Evolutionary conservation across 2,329 filamentous ascomycete species (phyloP).

Genomic region (Cordyceps fumosorosea): DNA sequence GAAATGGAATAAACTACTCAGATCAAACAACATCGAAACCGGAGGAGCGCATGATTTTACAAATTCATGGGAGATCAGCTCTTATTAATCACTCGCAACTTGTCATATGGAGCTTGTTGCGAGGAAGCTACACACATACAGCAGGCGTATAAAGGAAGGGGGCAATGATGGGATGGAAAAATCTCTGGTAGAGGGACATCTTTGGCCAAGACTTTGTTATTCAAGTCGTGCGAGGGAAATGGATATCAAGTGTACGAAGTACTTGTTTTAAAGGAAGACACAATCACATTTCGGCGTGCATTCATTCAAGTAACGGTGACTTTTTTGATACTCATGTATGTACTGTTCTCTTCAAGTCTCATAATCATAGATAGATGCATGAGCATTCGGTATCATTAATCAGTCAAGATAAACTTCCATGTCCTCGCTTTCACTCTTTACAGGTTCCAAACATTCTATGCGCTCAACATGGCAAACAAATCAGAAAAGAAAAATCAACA

Average conservation of each 20-base stretch:
- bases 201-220: neutral
- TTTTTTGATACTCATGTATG: neutral
- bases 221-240: neutral
- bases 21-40: neutral
- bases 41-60: too few species aligned
- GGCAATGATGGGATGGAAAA: neutral
- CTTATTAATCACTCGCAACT: constrained; percentile 2
- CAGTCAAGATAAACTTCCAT: neutral
- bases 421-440: neutral
- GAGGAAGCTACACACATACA: neutral
- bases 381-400: neutral
- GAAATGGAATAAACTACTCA: neutral
- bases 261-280: neutral
- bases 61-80: neutral
- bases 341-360: neutral
- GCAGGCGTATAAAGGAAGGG: neutral
- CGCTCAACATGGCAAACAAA: neutral
- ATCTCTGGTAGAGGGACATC: neutral
- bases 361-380: neutral
- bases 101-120: neutral
- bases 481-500: constrained; percentile 9
- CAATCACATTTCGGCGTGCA: neutral
- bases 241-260: neutral
- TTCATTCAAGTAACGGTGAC: too few species aligned
- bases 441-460: neutral